These are phyloP conservation scores for Cucurbita pepo DNA, from an alignment of 306 rosid species.

Conservation along the genomic window DNA sequence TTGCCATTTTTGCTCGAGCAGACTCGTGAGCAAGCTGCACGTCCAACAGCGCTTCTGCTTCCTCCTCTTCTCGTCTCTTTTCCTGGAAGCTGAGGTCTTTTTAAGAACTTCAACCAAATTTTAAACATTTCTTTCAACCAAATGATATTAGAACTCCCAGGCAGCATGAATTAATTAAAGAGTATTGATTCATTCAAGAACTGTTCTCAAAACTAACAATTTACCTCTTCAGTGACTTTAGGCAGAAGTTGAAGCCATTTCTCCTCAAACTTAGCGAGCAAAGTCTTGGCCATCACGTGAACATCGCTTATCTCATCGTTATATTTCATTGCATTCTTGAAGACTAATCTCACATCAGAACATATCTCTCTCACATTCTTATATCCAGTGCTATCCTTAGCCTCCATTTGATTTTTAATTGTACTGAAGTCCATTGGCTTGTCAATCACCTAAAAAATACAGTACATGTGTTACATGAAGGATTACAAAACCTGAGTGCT, in stretches of 20 bases:
- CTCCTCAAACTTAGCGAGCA: constrained; percentile 77
- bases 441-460: constrained; percentile 58
- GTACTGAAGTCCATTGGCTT: constrained; percentile 96
- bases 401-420: constrained; percentile 80
- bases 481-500: background rate
- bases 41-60: constrained; percentile 53
- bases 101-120: background rate
- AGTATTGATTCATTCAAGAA: background rate
- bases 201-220: background rate
- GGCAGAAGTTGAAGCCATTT: constrained; percentile 84
- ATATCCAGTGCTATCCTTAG: constrained; percentile 75
- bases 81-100: constrained; percentile 31
- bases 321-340: constrained; percentile 80
- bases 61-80: constrained; percentile 62
- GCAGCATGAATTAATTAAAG: background rate
- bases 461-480: background rate
- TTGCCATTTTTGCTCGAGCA: constrained; percentile 65
- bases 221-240: constrained; percentile 78
- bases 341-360: constrained; percentile 70
- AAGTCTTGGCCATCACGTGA: constrained; percentile 82
- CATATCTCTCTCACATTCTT: constrained; percentile 66
- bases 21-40: constrained; percentile 79
- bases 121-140: background rate
- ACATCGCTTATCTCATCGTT: constrained; percentile 78
- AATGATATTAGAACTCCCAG: background rate